Evolutionary conservation across 306 rosid species (phyloP).

Genomic region (Calophaca sinica): DNA sequence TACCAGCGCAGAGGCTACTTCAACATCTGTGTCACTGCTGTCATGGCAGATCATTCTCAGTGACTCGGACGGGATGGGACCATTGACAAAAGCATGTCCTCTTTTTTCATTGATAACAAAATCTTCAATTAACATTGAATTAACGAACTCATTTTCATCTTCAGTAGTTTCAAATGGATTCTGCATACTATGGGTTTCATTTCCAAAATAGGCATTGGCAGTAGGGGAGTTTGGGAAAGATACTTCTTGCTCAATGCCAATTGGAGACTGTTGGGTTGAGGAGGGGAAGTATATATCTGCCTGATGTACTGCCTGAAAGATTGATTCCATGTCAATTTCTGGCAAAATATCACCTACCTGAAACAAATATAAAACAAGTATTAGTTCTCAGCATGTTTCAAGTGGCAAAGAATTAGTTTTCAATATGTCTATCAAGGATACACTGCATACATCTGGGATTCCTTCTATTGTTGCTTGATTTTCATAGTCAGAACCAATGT

Average conservation of each 20-base stretch:
- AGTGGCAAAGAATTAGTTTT: background rate
- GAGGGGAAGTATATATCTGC: background rate
- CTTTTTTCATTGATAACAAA: slow-evolving; percentile 18
- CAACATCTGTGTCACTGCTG: slow-evolving; percentile 54
- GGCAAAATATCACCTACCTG: slow-evolving; percentile 7
- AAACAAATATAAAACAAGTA: slow-evolving; percentile 27
- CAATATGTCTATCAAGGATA: background rate
- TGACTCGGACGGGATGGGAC: slow-evolving; percentile 17
- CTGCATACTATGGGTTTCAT: background rate
- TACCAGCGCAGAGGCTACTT: slow-evolving; percentile 56
- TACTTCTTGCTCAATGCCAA: background rate
- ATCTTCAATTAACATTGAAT: background rate
- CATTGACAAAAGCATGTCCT: slow-evolving; percentile 14
- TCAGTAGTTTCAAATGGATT: background rate
- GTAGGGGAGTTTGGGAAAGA: background rate
- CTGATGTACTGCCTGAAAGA: background rate
- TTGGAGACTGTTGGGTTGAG: background rate
- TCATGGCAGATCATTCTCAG: slow-evolving; percentile 28
- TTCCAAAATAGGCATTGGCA: background rate
- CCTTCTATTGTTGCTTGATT: background rate
- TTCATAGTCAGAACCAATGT: slow-evolving; percentile 33
- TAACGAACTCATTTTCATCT: slow-evolving; percentile 22
- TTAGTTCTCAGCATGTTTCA: too few species aligned
- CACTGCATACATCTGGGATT: slow-evolving; percentile 54
- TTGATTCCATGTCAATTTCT: background rate